Percentiles rank a stretch among this genome's conserved stretches.
These are phyloP conservation scores for Alternaria longipes DNA, from an alignment of 2,329 filamentous ascomycete species.

Conservation along the genomic window DNA sequence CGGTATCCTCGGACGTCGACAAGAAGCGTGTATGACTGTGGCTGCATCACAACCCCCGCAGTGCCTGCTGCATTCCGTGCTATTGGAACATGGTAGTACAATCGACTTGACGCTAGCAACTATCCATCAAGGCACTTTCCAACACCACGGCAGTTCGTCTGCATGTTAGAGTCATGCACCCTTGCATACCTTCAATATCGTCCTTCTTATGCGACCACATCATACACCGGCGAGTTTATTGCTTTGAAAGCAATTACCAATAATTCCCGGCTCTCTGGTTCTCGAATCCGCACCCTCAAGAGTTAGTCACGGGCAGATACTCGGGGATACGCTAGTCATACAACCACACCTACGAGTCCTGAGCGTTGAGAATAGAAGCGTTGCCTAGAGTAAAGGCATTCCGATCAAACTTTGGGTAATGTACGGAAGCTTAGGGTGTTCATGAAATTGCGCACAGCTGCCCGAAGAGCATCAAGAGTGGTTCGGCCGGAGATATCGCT, in stretches of 20 bases:
- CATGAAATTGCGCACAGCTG: neutral
- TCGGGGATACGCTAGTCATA: constrained; percentile 6
- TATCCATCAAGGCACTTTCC: neutral
- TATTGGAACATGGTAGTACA: neutral
- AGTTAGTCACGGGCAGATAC: neutral
- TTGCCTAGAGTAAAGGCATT: neutral
- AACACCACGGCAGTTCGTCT: neutral
- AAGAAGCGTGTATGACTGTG: neutral
- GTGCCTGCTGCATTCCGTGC: too few relatives aligned
- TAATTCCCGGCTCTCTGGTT: neutral
- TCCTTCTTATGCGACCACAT: neutral
- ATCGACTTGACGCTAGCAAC: neutral
- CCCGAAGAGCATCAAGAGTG: neutral
- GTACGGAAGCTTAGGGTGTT: neutral
- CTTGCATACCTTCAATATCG: neutral
- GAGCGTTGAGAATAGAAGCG: neutral
- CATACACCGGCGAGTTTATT: neutral
- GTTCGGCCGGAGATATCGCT: neutral
- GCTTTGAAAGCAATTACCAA: neutral
- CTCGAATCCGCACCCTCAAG: neutral
- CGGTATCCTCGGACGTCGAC: neutral
- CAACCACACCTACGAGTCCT: neutral
- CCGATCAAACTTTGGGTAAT: neutral
- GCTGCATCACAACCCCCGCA: neutral
- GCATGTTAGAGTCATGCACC: neutral